Evolutionary conservation across 345 rosid genomes (phyloP).

Genomic region (Murraya koenigii): DNA sequence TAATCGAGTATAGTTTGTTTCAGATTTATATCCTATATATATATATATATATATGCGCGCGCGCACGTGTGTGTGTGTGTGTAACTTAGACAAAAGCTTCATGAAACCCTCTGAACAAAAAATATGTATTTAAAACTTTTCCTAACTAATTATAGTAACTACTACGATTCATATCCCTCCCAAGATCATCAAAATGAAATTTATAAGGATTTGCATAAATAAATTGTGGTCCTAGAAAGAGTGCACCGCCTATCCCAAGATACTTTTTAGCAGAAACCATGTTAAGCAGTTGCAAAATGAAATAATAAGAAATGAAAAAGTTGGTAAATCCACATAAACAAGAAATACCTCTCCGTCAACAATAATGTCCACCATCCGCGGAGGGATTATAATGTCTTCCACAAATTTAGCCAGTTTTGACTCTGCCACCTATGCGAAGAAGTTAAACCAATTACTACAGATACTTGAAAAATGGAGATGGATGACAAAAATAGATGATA

Average conservation of each 20-base stretch:
- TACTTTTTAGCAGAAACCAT: neutral
- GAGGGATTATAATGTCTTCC: slow-evolving; percentile 94
- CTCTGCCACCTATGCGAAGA: slow-evolving; percentile 76
- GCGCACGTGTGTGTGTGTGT: too few species aligned
- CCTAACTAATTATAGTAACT: neutral
- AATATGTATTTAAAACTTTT: neutral
- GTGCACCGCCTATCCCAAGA: neutral
- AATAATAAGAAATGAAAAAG: neutral
- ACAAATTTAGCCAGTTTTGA: slow-evolving; percentile 93
- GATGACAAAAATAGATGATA: neutral
- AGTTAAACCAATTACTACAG: slow-evolving; percentile 16
- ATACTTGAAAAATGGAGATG: neutral
- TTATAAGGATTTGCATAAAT: neutral
- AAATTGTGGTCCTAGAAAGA: neutral
- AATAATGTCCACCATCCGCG: slow-evolving; percentile 92
- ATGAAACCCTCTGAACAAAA: neutral
- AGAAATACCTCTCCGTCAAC: slow-evolving; percentile 95
- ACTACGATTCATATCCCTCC: neutral
- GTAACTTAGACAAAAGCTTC: neutral
- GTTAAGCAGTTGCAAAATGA: slow-evolving; percentile 7
- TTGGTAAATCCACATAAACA: slow-evolving; percentile 16
- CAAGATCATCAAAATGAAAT: neutral
- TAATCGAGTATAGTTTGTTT: neutral
- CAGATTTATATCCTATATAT: too few species aligned
- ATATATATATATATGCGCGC: too few species aligned